phyloP scores from a whole-genome alignment of 768 basidiomycete genomes.

The Amanita phalloides region DNA sequence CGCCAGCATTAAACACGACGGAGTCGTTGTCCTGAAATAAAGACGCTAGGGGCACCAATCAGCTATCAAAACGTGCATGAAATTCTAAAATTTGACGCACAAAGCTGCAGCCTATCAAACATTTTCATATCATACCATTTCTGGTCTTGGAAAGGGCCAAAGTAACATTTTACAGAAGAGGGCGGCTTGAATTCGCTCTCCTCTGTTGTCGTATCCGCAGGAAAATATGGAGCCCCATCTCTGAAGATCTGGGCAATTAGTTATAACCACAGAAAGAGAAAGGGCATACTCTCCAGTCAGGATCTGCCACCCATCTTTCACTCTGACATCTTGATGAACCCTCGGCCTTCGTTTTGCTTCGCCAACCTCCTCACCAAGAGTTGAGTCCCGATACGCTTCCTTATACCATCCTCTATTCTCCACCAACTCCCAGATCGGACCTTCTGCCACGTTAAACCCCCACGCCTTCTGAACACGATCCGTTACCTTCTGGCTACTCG shows the following conservation, averaged over 20 bases:
- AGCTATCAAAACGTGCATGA: neutral
- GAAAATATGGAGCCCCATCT: slow-evolving; percentile 48
- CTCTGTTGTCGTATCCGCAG: slow-evolving; percentile 38
- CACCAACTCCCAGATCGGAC: slow-evolving; percentile 68
- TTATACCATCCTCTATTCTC: slow-evolving; percentile 78
- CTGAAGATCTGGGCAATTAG: slow-evolving; percentile 21
- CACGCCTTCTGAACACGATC: slow-evolving; percentile 59
- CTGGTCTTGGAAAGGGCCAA: slow-evolving; percentile 57
- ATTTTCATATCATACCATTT: slow-evolving; percentile 34
- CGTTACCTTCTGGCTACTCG: slow-evolving; percentile 31
- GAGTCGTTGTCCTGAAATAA: slow-evolving; percentile 48
- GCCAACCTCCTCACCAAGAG: slow-evolving; percentile 21
- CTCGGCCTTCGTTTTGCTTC: slow-evolving; percentile 49
- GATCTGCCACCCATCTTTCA: slow-evolving; percentile 34
- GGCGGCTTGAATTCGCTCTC: slow-evolving; percentile 41
- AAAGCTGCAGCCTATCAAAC: slow-evolving; percentile 47
- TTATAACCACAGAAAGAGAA: slow-evolving; percentile 6
- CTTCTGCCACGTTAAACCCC: slow-evolving; percentile 65
- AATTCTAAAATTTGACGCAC: slow-evolving; percentile 24
- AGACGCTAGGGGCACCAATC: slow-evolving; percentile 31
- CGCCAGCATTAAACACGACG: slow-evolving; percentile 78
- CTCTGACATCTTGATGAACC: slow-evolving; percentile 37
- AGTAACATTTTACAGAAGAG: slow-evolving; percentile 45
- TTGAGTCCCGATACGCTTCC: slow-evolving; percentile 29
- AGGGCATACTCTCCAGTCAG: slow-evolving; percentile 37